Evolutionary conservation across 768 basidiomycete species (phyloP), one percentile per base, ranked within the genome.

Genomic region (Chlorophyllum brunneum): DNA sequence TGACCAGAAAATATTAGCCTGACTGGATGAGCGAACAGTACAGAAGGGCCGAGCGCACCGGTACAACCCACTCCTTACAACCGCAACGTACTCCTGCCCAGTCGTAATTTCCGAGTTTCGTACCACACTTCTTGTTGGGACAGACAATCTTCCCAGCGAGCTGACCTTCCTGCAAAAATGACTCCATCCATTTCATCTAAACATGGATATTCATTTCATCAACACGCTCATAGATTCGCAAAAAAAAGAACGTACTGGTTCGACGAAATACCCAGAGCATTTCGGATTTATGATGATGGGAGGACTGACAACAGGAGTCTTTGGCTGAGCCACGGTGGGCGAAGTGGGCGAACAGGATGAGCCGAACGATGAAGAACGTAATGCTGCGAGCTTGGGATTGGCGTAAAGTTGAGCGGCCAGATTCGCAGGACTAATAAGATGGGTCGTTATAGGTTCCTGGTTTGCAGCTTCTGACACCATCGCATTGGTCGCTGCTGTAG

Each of bases 111-210:
- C 97, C 97, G 15, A 99, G 75, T 71, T 99, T 99, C 22, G 81
- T 84, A 2, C 79, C 78, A 61, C 97, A 99, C 62, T 90, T 93
- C 61, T 84, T 78, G 67, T 95, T 95, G 3, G 97, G 97, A 60
- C 97, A 99, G 0, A 80, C 54, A 58, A 99, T 89, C 76, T 94
- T 97, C 15, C 97, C 97, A 0, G 85, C 80, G 31, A 95, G 70
- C 38, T 83, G 77, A 0, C 93, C 95, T n/a, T 71, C 67, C 30
- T 82, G 76, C 7, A 98, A 70, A 59, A 87, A 80, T 4, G 84
- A 77, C 44, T 92, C 85, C 95, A 99, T 99, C 97, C 95, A 99
- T 61, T 85, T 86, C 82, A 97, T 85, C 93, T 91, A 58, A n/a
- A 13, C 16, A 53, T 13, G 46, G 27, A 29, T 8, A 55, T 20